A percentile compares a stretch with the other conserved stretches of the same genome.
Evolutionary conservation across 2,329 filamentous ascomycete genomes (phyloP).

Genomic region (Xylariaceae sp.): DNA sequence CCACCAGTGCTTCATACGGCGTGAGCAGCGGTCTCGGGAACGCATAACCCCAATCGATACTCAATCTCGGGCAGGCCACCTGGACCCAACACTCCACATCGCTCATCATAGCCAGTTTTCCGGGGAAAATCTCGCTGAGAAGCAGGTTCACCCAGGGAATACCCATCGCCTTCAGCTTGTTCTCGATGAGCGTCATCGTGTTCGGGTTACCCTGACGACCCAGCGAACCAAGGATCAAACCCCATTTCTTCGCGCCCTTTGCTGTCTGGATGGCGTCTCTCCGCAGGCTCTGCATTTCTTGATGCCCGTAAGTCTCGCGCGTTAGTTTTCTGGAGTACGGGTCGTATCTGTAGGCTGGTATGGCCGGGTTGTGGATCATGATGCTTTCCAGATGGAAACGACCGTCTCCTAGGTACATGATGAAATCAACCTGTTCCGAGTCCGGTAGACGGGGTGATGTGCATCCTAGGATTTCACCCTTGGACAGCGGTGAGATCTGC

Average conservation of each 20-base stretch:
- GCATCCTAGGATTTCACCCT: constrained; percentile 95
- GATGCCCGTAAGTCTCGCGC: constrained; percentile 84
- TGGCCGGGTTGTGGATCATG: constrained; percentile 94
- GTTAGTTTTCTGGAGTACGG: constrained; percentile 91
- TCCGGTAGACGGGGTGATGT: constrained; percentile 71
- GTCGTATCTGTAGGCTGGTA: constrained; percentile 93
- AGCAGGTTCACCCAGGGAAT: constrained; percentile 81
- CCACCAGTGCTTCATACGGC: constrained; percentile 90
- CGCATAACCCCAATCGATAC: constrained; percentile 98
- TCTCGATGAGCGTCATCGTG: constrained; percentile 82
- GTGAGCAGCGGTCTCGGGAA: constrained; percentile 85
- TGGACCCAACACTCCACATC: constrained; percentile 99
- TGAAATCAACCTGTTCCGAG: constrained; percentile 53
- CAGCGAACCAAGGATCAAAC: constrained; percentile 85
- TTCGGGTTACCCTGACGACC: constrained; percentile 94
- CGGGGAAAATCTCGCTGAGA: constrained; percentile 92
- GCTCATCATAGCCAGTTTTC: constrained; percentile 85
- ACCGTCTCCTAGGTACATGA: constrained; percentile 39
- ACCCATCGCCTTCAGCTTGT: constrained; percentile 61
- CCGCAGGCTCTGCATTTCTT: constrained; percentile 80
- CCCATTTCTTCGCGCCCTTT: constrained; percentile 79
- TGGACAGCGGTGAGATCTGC: constrained; percentile 86
- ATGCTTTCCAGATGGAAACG: constrained; percentile 79
- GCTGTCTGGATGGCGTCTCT: constrained; percentile 71
- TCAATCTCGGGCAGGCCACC: constrained; percentile 91